A percentile compares a stretch with the other conserved stretches of the same genome.
Conservation (phyloP, 225 moss, liverwort and hornwort species). For the Marchantia polymorpha region DNA sequence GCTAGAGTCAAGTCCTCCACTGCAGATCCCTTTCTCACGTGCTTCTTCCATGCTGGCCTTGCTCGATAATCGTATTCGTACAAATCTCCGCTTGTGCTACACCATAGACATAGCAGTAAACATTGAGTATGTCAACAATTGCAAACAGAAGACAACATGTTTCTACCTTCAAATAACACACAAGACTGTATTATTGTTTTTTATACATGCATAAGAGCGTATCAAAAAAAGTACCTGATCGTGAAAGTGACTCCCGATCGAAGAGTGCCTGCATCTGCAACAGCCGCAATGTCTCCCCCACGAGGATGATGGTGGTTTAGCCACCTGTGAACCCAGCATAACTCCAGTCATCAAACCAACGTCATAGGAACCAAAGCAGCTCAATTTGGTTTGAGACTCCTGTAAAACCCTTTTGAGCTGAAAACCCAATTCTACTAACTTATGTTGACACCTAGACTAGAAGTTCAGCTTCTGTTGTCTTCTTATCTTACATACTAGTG, state of each 20-base stretch:
- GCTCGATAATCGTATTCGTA: conserved; percentile 43
- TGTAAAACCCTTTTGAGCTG: too few species aligned
- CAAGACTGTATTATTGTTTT: not conserved
- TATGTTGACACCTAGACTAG: too few species aligned
- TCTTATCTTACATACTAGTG: too few species aligned
- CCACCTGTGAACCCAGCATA: conserved; percentile 26
- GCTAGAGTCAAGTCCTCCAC: conserved; percentile 36
- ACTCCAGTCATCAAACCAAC: not conserved
- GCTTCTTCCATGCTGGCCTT: conserved; percentile 49
- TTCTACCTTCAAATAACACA: not conserved
- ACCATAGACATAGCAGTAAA: not conserved
- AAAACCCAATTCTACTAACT: too few species aligned
- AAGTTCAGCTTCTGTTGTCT: too few species aligned
- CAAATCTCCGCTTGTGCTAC: conserved; percentile 43
- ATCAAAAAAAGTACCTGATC: conserved; percentile 29
- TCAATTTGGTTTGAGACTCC: too few species aligned
- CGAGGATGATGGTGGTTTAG: conserved; percentile 48
- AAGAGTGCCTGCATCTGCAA: conserved; percentile 46
- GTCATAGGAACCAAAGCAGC: not conserved
- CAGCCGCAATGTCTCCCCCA: conserved; percentile 42
- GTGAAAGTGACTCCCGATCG: conserved; percentile 45
- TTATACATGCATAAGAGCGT: too few species aligned
- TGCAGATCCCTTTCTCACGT: conserved; percentile 43
- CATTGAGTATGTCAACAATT: not conserved
- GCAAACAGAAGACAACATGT: too few species aligned